Percentiles rank a stretch among this genome's conserved stretches.
phyloP scores from a whole-genome alignment of 148 eudicot genomes.

The Limonium bicolor region DNA sequence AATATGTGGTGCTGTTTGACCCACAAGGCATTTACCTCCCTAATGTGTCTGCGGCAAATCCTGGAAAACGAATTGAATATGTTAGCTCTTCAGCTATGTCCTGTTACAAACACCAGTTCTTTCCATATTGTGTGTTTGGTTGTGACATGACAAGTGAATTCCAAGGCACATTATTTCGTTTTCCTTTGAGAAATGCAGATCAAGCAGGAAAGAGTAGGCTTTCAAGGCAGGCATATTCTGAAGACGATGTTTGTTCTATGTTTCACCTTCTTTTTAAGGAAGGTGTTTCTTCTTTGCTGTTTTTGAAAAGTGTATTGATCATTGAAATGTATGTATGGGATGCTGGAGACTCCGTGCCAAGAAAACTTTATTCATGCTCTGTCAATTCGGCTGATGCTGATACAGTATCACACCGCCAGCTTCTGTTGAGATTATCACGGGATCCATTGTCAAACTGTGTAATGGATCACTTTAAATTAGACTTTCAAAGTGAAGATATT shows the following conservation, averaged over 20 bases:
- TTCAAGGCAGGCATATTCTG: constrained; percentile 82
- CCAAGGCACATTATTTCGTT: constrained; percentile 88
- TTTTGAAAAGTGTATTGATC: constrained; percentile 70
- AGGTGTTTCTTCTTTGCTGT: constrained; percentile 73
- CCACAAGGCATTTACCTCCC: constrained; percentile 97
- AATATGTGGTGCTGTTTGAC: constrained; percentile 84
- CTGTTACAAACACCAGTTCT: constrained; percentile 72
- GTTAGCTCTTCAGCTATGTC: constrained; percentile 82
- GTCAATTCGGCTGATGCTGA: constrained; percentile 41
- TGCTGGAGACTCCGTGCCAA: constrained; percentile 47
- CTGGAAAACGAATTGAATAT: constrained; percentile 93
- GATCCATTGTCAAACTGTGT: constrained; percentile 21
- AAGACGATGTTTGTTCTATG: constrained; percentile 76
- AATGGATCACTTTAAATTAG: constrained; percentile 61
- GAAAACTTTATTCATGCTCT: constrained; percentile 67
- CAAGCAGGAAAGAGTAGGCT: constrained; percentile 90
- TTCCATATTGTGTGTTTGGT: constrained; percentile 91
- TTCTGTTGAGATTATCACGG: constrained; percentile 70
- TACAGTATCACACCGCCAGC: constrained; percentile 70
- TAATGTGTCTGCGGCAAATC: constrained; percentile 81
- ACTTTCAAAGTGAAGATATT: constrained; percentile 57
- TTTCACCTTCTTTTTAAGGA: constrained; percentile 77
- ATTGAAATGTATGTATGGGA: constrained; percentile 95
- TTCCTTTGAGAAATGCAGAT: constrained; percentile 86
- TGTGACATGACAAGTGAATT: constrained; percentile 84